Evolutionary conservation across 1,284 basidiomycete genomes (phyloP).

Genomic region (Apiotrichum gracile): DNA sequence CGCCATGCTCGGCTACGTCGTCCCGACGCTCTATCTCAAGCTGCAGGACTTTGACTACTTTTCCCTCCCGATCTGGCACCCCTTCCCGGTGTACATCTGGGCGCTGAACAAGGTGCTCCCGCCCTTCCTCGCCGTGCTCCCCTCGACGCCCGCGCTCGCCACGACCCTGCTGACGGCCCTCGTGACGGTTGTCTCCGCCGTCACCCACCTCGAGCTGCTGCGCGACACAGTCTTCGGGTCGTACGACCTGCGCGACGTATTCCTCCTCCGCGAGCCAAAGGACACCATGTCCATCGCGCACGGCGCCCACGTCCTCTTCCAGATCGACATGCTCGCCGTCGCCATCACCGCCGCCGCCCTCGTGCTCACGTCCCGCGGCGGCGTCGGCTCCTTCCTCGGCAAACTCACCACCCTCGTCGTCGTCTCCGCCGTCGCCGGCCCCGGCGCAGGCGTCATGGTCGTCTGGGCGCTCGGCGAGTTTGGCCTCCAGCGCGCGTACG

Average conservation of each 20-base stretch:
- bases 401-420: neutral
- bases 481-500: neutral
- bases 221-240: neutral
- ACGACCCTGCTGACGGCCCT: slow-evolving; percentile 2
- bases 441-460: slow-evolving; percentile 9
- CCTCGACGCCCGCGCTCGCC: neutral
- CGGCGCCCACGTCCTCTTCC: slow-evolving; percentile 9
- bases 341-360: neutral
- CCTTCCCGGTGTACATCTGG: slow-evolving; percentile 13
- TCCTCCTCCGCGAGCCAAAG: neutral
- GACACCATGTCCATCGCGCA: neutral
- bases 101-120: slow-evolving; percentile 7
- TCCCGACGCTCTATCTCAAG: slow-evolving; percentile 1
- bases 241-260: slow-evolving; percentile 2
- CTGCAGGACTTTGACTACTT: neutral
- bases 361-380: too few species aligned
- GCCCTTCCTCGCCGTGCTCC: neutral
- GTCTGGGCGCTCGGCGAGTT: slow-evolving; percentile 10
- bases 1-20: neutral
- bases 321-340: slow-evolving; percentile 5
- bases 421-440: slow-evolving; percentile 2
- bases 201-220: slow-evolving; percentile 5
- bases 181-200: neutral
- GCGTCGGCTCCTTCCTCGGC: neutral
- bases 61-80: slow-evolving; percentile 13